Evolutionary conservation across 1,139 yeast genomes (phyloP).

Genomic region (Diutina mesorugosa): DNA sequence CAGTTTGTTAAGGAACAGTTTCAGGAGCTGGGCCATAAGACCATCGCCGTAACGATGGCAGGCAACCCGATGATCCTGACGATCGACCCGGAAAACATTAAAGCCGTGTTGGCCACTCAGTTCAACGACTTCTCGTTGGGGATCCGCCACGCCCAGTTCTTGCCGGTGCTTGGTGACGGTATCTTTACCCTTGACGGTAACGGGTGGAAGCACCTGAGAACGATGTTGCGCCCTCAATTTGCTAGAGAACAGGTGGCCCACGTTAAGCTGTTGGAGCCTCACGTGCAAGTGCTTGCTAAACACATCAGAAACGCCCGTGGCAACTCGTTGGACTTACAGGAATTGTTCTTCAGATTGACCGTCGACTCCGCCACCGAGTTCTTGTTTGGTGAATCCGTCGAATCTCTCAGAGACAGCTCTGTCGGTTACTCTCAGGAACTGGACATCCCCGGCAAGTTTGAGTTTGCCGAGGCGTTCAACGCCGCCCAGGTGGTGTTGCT

Average conservation of each 20-base stretch:
- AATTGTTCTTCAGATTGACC: conserved; percentile 35
- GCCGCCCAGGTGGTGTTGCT: conserved; percentile 18
- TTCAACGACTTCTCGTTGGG: conserved; percentile 2
- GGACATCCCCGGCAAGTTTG: conserved; percentile 10
- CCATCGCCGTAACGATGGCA: conserved; percentile 5
- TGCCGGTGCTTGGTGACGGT: background rate
- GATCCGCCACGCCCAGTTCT: background rate
- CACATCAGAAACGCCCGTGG: conserved; percentile 7
- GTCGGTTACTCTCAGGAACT: conserved; percentile 10
- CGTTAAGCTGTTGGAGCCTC: background rate
- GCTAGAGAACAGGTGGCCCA: conserved; percentile 2
- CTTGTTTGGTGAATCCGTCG: conserved; percentile 31
- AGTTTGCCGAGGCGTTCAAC: conserved; percentile 21
- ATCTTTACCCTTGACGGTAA: background rate
- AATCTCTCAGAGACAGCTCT: conserved; percentile 11
- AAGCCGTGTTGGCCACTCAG: conserved; percentile 2
- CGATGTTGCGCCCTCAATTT: conserved; percentile 1
- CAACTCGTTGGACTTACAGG: conserved; percentile 29
- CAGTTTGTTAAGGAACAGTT: background rate
- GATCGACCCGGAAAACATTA: conserved; percentile 8
- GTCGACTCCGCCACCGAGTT: conserved; percentile 49
- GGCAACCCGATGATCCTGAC: conserved; percentile 17
- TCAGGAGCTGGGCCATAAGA: background rate
- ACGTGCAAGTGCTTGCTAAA: background rate
- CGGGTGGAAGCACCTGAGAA: conserved; percentile 2